These are phyloP conservation scores for Rhizophagus clarus DNA, from an alignment of 192 early-diverging fungal species.

Conservation along the genomic window DNA sequence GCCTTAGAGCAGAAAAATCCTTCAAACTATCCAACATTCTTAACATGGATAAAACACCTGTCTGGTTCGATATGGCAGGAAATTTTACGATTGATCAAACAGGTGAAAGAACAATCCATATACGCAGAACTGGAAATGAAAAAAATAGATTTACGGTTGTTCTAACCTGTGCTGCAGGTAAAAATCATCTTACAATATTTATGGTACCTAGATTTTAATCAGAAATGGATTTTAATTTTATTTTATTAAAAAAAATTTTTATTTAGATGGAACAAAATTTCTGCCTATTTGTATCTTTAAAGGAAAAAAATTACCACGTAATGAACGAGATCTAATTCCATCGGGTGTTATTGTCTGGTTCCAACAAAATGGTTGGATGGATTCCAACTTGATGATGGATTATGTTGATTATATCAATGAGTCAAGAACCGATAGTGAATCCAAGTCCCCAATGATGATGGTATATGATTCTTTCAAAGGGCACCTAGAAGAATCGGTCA, in stretches of 20 bases:
- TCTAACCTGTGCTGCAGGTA: not conserved
- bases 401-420: not conserved
- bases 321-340: not conserved
- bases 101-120: not conserved
- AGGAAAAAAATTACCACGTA: no score
- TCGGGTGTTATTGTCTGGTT: not conserved
- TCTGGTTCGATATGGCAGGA: not conserved
- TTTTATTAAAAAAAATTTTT: no score
- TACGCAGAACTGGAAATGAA: conserved; percentile 2
- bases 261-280: not conserved
- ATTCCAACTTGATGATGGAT: not conserved
- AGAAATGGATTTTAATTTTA: no score
- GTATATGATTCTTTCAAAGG: conserved; percentile 7
- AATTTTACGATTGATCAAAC: not conserved
- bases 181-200: no score
- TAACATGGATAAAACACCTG: conserved; percentile 10
- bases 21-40: not conserved
- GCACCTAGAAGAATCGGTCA: not conserved
- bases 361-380: conserved; percentile 16
- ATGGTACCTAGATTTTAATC: no score
- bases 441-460: no score
- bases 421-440: no score
- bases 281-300: not conserved
- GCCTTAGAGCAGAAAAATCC: not conserved
- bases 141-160: conserved; percentile 12